A percentile compares a stretch with the other conserved stretches of the same genome.
Conservation (phyloP, 371 early-diverging fungal species). For the Mortierella polycephala region DNA sequence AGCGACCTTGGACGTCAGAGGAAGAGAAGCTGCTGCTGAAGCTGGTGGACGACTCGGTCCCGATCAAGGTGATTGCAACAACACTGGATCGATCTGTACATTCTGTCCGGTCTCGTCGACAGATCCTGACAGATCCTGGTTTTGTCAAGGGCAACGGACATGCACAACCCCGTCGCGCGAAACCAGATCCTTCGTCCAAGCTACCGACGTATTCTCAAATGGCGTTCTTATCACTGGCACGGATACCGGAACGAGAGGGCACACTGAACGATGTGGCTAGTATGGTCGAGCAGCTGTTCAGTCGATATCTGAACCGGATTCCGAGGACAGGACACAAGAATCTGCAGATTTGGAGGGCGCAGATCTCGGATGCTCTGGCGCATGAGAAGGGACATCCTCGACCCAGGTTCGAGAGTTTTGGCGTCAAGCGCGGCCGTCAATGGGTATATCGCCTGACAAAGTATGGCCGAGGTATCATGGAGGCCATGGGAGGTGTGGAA, state of each 20-base stretch:
- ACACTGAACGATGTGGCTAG: constrained; percentile 51
- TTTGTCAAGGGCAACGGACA: constrained; percentile 54
- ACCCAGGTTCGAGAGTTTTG: constrained; percentile 52
- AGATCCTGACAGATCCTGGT: constrained; percentile 48
- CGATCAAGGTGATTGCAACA: constrained; percentile 49
- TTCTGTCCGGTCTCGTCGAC: constrained; percentile 51
- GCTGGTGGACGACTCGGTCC: constrained; percentile 26
- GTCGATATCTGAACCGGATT: constrained; percentile 49
- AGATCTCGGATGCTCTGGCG: constrained; percentile 51
- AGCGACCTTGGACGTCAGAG: constrained; percentile 48
- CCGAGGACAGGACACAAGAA: constrained; percentile 53
- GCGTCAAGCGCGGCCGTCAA: constrained; percentile 48
- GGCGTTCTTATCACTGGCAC: constrained; percentile 50
- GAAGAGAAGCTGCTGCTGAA: constrained; percentile 42
- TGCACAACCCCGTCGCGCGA: constrained; percentile 50
- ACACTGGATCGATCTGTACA: constrained; percentile 46
- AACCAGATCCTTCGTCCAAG: constrained; percentile 49
- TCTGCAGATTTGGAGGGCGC: constrained; percentile 53
- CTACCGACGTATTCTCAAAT: constrained; percentile 51
- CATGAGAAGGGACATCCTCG: constrained; percentile 52
- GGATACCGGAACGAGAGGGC: constrained; percentile 38
- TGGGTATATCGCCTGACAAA: constrained; percentile 48
- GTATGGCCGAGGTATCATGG: constrained; percentile 46
- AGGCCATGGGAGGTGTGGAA: constrained; percentile 51
- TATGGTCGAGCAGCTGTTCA: constrained; percentile 50